These are phyloP conservation scores for Linum tenue DNA, from an alignment of 345 rosid species.

Conservation along the genomic window DNA sequence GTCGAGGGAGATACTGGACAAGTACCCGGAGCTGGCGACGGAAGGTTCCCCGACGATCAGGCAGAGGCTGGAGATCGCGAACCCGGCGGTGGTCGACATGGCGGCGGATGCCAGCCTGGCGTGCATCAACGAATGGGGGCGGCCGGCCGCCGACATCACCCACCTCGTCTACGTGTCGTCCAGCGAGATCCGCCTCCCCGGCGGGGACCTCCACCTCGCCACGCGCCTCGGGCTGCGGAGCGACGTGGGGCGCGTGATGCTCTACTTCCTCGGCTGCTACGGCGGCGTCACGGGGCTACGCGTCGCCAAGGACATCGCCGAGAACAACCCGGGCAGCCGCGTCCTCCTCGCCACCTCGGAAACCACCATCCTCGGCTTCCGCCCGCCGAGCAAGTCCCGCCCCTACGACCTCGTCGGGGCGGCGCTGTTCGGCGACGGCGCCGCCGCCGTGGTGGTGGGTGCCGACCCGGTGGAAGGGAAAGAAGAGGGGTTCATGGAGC, in stretches of 20 bases:
- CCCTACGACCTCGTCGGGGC: slow-evolving; percentile 97
- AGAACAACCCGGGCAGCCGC: slow-evolving; percentile 85
- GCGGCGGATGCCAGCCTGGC: slow-evolving; percentile 72
- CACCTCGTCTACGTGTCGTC: slow-evolving; percentile 96
- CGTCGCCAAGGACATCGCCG: slow-evolving; percentile 89
- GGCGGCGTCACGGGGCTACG: slow-evolving; percentile 97
- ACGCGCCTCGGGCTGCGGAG: slow-evolving; percentile 73
- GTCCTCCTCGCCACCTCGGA: slow-evolving; percentile 81
- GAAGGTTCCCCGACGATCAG: slow-evolving; percentile 81
- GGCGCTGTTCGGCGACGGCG: slow-evolving; percentile 90
- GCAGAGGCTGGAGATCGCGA: slow-evolving; percentile 72
- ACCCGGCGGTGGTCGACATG: slow-evolving; percentile 79
- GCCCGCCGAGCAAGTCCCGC: slow-evolving; percentile 73
- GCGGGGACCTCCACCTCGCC: slow-evolving; percentile 82
- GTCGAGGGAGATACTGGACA: slow-evolving; percentile 81
- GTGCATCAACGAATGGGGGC: slow-evolving; percentile 82
- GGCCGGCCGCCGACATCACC: slow-evolving; percentile 64
- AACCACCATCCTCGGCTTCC: slow-evolving; percentile 88
- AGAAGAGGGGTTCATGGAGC: slow-evolving; percentile 68
- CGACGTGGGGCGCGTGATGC: slow-evolving; percentile 67
- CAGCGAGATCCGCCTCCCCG: slow-evolving; percentile 88
- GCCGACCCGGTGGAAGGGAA: slow-evolving; percentile 41
- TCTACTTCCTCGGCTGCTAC: slow-evolving; percentile 83
- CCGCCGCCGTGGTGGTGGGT: slow-evolving; percentile 78
- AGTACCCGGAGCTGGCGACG: slow-evolving; percentile 73